These are phyloP conservation scores for Syzygium oleosum DNA, from an alignment of 345 rosid species.

Conservation along the genomic window DNA sequence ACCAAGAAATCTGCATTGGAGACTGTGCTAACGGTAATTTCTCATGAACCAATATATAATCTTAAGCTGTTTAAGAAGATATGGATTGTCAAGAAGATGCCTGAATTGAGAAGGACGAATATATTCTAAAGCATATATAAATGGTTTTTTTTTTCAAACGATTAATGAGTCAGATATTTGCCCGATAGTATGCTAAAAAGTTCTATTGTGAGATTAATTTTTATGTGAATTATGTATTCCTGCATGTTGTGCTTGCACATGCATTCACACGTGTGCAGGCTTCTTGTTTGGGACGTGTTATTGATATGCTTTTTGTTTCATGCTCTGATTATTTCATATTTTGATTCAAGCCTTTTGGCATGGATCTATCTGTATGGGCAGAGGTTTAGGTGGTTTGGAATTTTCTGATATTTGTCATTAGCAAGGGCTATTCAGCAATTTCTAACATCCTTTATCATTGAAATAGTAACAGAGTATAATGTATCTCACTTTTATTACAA, in stretches of 20 bases:
- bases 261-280: not conserved
- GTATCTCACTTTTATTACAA: not conserved
- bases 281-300: not conserved
- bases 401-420: not conserved
- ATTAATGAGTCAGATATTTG: not conserved
- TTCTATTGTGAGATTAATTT: not conserved
- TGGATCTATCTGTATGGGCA: not conserved
- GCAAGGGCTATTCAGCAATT: not conserved
- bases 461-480: not conserved
- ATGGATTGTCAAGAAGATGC: not conserved
- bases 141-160: not conserved
- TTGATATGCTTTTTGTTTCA: not conserved
- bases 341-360: not conserved
- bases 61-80: not conserved
- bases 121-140: not conserved
- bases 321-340: not conserved
- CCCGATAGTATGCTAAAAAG: not conserved
- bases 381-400: not conserved
- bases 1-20: constrained; percentile 90
- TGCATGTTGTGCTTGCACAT: not conserved
- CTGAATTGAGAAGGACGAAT: not conserved
- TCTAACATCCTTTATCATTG: not conserved
- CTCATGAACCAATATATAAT: constrained; percentile 1
- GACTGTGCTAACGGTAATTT: constrained; percentile 92
- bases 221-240: not conserved